These are phyloP conservation scores for Anthracocystis walkeri DNA, from an alignment of 1,284 basidiomycete species.

Conservation along the genomic window DNA sequence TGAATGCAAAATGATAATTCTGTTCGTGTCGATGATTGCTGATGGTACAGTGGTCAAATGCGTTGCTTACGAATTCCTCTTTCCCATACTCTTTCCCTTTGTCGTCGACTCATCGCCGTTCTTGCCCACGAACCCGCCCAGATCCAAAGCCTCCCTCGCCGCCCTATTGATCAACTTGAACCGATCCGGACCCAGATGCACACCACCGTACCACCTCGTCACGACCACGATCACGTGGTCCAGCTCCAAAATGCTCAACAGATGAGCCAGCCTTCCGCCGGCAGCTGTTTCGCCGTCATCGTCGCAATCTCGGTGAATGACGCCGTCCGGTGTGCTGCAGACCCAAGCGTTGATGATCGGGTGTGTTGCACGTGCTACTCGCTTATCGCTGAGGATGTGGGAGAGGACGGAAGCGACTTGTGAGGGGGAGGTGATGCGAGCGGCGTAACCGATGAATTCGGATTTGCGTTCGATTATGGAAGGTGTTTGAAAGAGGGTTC, in stretches of 20 bases:
- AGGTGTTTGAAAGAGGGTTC: constrained; percentile 51
- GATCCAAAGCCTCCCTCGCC: constrained; percentile 62
- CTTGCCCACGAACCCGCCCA: constrained; percentile 50
- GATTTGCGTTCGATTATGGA: constrained; percentile 68
- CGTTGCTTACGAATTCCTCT: constrained; percentile 14
- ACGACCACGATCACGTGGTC: constrained; percentile 67
- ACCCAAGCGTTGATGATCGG: constrained; percentile 69
- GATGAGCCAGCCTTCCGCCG: constrained; percentile 68
- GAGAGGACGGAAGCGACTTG: constrained; percentile 60
- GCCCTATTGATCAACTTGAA: constrained; percentile 68
- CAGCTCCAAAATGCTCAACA: constrained; percentile 62
- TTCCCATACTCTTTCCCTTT: constrained; percentile 28
- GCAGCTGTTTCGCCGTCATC: constrained; percentile 70
- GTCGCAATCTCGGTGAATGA: constrained; percentile 66
- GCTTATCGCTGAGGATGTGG: constrained; percentile 55
- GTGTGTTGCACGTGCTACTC: constrained; percentile 65
- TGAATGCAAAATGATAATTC: background rate
- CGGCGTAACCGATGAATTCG: constrained; percentile 68
- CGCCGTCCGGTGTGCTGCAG: constrained; percentile 50
- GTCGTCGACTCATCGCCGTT: constrained; percentile 12
- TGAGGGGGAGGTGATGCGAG: constrained; percentile 52
- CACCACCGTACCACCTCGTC: constrained; percentile 67
- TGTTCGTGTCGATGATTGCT: background rate
- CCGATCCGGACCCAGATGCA: constrained; percentile 64
- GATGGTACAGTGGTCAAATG: too few species aligned